These are phyloP conservation scores for Wickerhamiella australiensis DNA, from an alignment of 805 yeast genomes.

Conservation along the genomic window DNA sequence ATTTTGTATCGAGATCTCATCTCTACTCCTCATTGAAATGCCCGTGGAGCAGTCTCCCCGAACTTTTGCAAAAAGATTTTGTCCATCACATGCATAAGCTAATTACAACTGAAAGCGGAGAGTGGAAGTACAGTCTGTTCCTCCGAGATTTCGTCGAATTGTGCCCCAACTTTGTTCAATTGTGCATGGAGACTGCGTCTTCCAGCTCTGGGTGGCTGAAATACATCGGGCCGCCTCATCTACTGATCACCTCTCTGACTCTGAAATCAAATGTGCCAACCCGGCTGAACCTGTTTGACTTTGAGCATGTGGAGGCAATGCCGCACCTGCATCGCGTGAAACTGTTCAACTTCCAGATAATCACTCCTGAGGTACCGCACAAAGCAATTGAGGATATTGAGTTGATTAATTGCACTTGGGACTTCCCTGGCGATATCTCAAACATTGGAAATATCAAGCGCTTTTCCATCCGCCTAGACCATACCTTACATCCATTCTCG, in stretches of 20 bases:
- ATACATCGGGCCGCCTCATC: conserved; percentile 13
- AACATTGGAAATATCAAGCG: conserved; percentile 9
- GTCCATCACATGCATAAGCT: background rate
- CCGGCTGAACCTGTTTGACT: conserved; percentile 16
- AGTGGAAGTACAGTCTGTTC: conserved; percentile 18
- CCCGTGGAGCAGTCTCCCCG: conserved; percentile 3
- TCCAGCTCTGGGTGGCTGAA: conserved; percentile 21
- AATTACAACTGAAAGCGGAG: conserved; percentile 11
- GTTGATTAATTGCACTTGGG: conserved; percentile 15
- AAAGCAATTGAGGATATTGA: conserved; percentile 1
- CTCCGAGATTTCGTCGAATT: conserved; percentile 5
- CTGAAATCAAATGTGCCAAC: conserved; percentile 9
- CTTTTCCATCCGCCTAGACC: conserved; percentile 5
- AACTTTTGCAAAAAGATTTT: background rate
- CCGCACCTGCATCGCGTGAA: conserved; percentile 10
- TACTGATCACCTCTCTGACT: background rate
- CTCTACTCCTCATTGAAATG: conserved; percentile 3
- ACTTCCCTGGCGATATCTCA: conserved; percentile 12
- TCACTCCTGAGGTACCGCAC: conserved; percentile 10
- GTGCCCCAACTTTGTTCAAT: background rate
- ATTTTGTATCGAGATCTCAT: background rate
- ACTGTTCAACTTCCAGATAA: conserved; percentile 15
- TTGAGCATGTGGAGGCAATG: conserved; percentile 16
- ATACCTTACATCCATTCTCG: conserved; percentile 8
- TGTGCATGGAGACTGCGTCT: conserved; percentile 10